A percentile compares a stretch with the other conserved stretches of the same genome.
Conservation (phyloP, 306 rosid species). For the Adenanthera pavonina region DNA sequence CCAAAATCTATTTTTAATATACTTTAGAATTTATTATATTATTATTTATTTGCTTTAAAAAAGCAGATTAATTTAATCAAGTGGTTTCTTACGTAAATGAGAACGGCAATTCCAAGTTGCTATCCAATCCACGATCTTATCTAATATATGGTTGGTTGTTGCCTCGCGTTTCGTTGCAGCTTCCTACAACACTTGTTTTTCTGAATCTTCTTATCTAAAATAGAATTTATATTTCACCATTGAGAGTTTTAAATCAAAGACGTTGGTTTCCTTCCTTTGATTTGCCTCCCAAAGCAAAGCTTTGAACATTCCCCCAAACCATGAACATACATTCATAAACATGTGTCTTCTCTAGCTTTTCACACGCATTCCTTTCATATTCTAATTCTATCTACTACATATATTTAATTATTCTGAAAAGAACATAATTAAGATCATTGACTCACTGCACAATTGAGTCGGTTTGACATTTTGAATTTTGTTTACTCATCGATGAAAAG, state of each 20-base stretch:
- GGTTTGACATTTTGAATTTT: not conserved
- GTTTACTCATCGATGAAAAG: constrained; percentile 2
- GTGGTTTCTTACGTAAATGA: not conserved
- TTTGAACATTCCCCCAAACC: not conserved
- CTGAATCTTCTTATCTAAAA: not conserved
- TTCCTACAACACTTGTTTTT: not conserved
- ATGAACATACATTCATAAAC: not conserved
- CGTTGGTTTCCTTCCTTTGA: not conserved
- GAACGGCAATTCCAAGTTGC: not conserved
- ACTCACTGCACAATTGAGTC: constrained; percentile 1
- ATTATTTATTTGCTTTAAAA: not conserved
- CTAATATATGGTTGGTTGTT: constrained; percentile 5
- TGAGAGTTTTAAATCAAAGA: not conserved
- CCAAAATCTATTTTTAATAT: not conserved
- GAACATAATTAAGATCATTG: not conserved
- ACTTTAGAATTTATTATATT: not conserved
- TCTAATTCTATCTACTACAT: not conserved
- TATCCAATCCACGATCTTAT: not conserved
- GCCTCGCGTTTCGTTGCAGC: constrained; percentile 24
- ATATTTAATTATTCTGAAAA: not conserved
- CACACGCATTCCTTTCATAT: constrained; percentile 1
- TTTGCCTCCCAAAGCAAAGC: not conserved
- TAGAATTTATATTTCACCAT: too few species aligned
- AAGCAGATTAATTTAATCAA: not conserved
- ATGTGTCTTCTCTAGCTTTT: not conserved